Conservation (phyloP, 2,329 filamentous ascomycete genomes). For the Volutella citrinella region DNA sequence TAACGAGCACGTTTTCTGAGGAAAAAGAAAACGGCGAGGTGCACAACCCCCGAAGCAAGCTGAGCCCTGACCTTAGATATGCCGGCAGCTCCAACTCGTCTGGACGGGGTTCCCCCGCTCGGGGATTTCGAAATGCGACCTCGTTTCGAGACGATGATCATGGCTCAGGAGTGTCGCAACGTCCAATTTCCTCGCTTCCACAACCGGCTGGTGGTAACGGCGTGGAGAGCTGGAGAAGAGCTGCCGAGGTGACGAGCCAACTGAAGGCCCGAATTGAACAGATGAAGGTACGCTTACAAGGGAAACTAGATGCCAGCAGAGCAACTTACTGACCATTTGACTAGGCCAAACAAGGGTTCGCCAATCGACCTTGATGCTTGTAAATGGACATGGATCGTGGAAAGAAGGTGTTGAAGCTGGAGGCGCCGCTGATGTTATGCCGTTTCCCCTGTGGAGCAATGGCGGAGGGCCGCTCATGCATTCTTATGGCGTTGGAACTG, state of each 20-base stretch:
- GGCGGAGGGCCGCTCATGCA: no score
- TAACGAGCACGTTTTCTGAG: constrained; percentile 65
- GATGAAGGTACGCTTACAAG: constrained; percentile 70
- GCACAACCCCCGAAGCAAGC: constrained; percentile 47
- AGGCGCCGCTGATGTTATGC: no score
- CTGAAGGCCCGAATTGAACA: constrained; percentile 96
- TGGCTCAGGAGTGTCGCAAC: constrained; percentile 25
- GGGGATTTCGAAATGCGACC: constrained; percentile 45
- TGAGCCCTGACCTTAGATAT: constrained; percentile 55
- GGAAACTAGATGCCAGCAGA: no score
- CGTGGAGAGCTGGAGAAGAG: constrained; percentile 89
- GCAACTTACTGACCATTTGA: no score
- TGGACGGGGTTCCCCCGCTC: constrained; percentile 57
- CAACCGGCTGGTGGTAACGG: constrained; percentile 32
- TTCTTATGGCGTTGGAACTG: no score
- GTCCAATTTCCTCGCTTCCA: constrained; percentile 34
- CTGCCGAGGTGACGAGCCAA: constrained; percentile 96
- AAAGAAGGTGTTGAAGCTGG: no score
- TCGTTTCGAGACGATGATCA: constrained; percentile 34
- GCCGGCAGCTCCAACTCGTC: constrained; percentile 48
- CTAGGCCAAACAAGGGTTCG: not conserved
- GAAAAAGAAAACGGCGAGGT: constrained; percentile 71
- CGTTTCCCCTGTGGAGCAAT: no score
- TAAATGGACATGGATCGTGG: no score
- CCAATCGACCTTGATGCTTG: no score